Conservation (phyloP, 2,329 filamentous ascomycete species). For the Tolypocladium cylindrosporum region DNA sequence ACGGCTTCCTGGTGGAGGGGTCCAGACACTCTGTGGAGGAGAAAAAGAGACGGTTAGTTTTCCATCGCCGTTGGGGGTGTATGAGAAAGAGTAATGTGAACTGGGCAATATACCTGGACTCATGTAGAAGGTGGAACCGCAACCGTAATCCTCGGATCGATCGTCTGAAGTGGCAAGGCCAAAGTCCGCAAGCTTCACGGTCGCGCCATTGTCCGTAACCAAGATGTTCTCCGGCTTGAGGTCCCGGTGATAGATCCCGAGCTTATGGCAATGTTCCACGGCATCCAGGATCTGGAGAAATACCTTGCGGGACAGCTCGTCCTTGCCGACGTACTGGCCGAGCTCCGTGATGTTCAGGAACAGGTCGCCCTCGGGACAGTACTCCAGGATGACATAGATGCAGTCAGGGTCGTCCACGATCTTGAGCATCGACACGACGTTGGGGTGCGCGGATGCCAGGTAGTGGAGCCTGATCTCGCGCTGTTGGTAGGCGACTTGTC, state of each 20-base stretch:
- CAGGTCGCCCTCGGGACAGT: constrained; percentile 91
- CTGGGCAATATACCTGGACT: constrained; percentile 69
- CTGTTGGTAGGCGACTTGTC: constrained; percentile 84
- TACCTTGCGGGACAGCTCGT: constrained; percentile 72
- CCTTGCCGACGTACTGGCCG: constrained; percentile 87
- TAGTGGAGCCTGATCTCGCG: constrained; percentile 90
- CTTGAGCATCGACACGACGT: constrained; percentile 87
- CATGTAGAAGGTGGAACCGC: constrained; percentile 99
- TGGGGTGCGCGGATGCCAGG: constrained; percentile 76
- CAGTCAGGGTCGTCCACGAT: constrained; percentile 88
- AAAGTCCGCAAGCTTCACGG: constrained; percentile 95
- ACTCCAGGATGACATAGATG: constrained; percentile 94
- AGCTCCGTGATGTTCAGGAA: constrained; percentile 97
- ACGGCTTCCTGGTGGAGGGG: constrained; percentile 62
- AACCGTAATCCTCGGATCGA: constrained; percentile 88
- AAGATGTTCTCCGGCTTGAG: constrained; percentile 97
- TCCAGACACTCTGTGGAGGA: constrained; percentile 69
- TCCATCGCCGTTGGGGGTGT: neutral
- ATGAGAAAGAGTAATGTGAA: constrained; percentile 4
- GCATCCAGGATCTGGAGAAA: constrained; percentile 96
- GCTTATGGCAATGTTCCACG: constrained; percentile 85
- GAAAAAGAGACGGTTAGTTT: constrained; percentile 7
- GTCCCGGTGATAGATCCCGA: constrained; percentile 94
- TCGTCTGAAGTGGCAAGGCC: constrained; percentile 81
- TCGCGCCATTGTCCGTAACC: constrained; percentile 78